These are phyloP conservation scores for Colletotrichum orchidophilum DNA, from an alignment of 2,329 filamentous ascomycete species.

Conservation along the genomic window DNA sequence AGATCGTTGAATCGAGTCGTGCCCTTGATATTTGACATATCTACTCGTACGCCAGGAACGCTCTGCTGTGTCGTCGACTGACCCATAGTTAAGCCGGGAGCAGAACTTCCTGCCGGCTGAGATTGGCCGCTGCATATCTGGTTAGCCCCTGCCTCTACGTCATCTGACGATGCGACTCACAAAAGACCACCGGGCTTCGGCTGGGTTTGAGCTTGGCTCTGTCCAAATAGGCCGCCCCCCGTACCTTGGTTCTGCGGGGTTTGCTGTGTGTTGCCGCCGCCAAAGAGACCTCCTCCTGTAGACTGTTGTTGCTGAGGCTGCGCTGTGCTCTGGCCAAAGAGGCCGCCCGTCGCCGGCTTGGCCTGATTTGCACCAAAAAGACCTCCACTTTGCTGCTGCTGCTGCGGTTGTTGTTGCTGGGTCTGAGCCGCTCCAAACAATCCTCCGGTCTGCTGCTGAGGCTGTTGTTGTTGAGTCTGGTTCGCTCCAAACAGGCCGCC, in stretches of 20 bases:
- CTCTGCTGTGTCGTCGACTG: conserved; percentile 63
- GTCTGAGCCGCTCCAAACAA: conserved; percentile 25
- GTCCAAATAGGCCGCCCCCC: conserved; percentile 42
- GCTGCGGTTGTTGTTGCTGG: conserved; percentile 37
- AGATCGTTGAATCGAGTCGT: conserved; percentile 95
- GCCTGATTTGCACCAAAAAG: conserved; percentile 45
- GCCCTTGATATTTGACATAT: conserved; percentile 79
- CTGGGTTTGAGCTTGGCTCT: conserved; percentile 42
- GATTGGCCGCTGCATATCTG: conserved; percentile 10
- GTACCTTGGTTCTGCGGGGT: conserved; percentile 32
- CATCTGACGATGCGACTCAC: conserved; percentile 37
- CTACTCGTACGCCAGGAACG: conserved; percentile 79
- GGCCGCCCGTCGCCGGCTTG: conserved; percentile 30
- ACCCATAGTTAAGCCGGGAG: conserved; percentile 55
- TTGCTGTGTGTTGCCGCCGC: neutral
- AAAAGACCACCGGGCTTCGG: conserved; percentile 39
- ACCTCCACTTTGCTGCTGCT: conserved; percentile 42
- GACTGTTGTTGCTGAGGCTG: conserved; percentile 23
- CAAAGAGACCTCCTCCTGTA: conserved; percentile 21
- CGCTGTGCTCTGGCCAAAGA: conserved; percentile 36
- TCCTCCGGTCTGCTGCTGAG: conserved; percentile 34
- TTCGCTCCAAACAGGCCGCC: conserved; percentile 23
- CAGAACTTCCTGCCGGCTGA: conserved; percentile 35
- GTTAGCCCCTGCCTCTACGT: neutral
- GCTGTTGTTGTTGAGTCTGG: conserved; percentile 22